Evolutionary conservation across 148 eudicot genomes (phyloP).

Genomic region (Silene uniflora): DNA sequence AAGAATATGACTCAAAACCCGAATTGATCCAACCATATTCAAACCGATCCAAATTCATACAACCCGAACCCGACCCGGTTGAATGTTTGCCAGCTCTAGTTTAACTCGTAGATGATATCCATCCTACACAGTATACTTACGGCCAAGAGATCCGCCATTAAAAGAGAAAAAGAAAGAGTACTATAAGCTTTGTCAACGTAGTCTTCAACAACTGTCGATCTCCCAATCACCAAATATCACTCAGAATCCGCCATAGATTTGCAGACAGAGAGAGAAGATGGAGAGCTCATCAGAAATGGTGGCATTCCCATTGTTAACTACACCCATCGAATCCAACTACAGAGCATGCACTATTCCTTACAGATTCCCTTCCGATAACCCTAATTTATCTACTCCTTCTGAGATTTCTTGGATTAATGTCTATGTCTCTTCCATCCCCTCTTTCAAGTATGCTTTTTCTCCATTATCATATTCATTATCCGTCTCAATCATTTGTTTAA

Average conservation of each 20-base stretch:
- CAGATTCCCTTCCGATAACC: constrained; percentile 84
- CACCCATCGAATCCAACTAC: constrained; percentile 74
- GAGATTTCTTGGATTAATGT: constrained; percentile 87
- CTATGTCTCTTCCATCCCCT: constrained; percentile 71
- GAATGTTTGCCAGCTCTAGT: too few species aligned
- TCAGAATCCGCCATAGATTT: too few species aligned
- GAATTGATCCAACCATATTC: too few species aligned
- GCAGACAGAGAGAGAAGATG: constrained; percentile 32
- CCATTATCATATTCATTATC: neutral
- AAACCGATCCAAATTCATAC: too few species aligned
- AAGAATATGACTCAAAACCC: too few species aligned
- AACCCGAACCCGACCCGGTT: too few species aligned
- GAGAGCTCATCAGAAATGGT: constrained; percentile 84
- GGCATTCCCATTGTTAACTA: constrained; percentile 50
- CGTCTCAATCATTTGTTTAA: too few species aligned
- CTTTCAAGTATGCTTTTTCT: constrained; percentile 47
- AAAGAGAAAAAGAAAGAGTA: too few species aligned
- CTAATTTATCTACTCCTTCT: constrained; percentile 71
- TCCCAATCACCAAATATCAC: neutral
- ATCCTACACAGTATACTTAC: too few species aligned
- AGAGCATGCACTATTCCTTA: constrained; percentile 90
- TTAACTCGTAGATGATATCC: too few species aligned
- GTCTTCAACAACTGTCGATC: neutral
- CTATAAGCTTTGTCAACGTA: neutral
- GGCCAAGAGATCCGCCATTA: too few species aligned